phyloP scores from a whole-genome alignment of 1,139 yeast genomes.

The Citeromyces hawaiiensis region DNA sequence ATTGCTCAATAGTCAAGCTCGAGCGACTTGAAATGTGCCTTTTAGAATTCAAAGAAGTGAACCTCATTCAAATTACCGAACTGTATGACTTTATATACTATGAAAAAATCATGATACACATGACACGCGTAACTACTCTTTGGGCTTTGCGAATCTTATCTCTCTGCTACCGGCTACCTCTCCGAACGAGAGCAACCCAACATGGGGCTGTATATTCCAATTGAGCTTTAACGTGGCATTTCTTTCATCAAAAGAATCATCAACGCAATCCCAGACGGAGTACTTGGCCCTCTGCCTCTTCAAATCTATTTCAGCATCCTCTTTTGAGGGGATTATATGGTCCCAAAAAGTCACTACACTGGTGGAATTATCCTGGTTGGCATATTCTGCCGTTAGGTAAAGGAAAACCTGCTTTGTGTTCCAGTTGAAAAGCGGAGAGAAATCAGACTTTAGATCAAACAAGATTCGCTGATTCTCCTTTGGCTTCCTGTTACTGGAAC shows the following conservation, averaged over 20 bases:
- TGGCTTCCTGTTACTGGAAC: conserved; percentile 54
- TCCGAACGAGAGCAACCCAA: conserved; percentile 73
- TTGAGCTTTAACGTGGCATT: conserved; percentile 61
- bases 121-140: conserved; percentile 6
- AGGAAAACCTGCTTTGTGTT: conserved; percentile 91
- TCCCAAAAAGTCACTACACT: conserved; percentile 83
- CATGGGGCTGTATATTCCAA: conserved; percentile 88
- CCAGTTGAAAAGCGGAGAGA: conserved; percentile 82
- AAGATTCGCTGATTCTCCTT: conserved; percentile 68
- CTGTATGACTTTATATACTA: too few relatives aligned
- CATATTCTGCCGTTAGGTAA: conserved; percentile 65
- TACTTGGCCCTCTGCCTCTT: conserved; percentile 54
- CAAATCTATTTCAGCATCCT: conserved; percentile 44
- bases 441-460: conserved; percentile 61
- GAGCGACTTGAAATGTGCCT: too few relatives aligned
- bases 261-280: conserved; percentile 72
- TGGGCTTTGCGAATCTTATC: conserved; percentile 12
- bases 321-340: conserved; percentile 46
- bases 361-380: conserved; percentile 16
- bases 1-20: too few relatives aligned
- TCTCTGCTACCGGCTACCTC: conserved; percentile 25
- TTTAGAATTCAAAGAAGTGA: too few relatives aligned
- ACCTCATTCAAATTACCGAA: too few relatives aligned
- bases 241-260: conserved; percentile 50
- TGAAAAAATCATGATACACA: too few relatives aligned